phyloP scores from a whole-genome alignment of 163 green algal species.

The Chlorella variabilis region DNA sequence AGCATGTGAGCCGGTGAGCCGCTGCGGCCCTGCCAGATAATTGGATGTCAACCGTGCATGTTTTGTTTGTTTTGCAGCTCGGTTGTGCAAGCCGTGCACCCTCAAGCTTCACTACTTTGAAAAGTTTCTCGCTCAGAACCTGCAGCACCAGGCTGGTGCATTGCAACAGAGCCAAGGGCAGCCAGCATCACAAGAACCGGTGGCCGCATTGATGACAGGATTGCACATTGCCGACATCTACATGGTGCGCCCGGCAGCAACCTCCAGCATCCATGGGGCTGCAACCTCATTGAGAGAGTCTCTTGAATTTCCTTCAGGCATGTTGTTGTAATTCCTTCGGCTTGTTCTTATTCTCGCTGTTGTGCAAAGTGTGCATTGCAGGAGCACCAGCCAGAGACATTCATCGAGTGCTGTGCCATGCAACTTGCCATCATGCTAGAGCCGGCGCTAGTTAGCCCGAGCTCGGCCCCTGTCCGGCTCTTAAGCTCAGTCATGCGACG shows the following conservation, averaged over 20 bases:
- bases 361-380: no score
- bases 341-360: background rate
- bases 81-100: constrained; percentile 1
- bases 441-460: constrained; percentile 54
- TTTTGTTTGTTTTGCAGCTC: constrained; percentile 19
- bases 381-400: constrained; percentile 48
- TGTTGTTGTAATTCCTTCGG: background rate
- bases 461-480: constrained; percentile 48
- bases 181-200: constrained; percentile 17
- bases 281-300: no score
- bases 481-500: constrained; percentile 57
- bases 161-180: constrained; percentile 74
- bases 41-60: no score
- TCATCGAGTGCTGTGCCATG: constrained; percentile 35
- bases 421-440: constrained; percentile 74
- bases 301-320: background rate
- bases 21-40: no score
- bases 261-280: background rate
- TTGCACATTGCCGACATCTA: constrained; percentile 56
- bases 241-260: background rate
- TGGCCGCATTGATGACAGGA: constrained; percentile 63
- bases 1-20: no score
- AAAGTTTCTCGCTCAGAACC: constrained; percentile 71
- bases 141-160: constrained; percentile 43
- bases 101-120: constrained; percentile 89